A percentile compares a stretch with the other conserved stretches of the same genome.
Conservation (phyloP, 2,329 filamentous ascomycete genomes). For the Venturiaceae sp. region DNA sequence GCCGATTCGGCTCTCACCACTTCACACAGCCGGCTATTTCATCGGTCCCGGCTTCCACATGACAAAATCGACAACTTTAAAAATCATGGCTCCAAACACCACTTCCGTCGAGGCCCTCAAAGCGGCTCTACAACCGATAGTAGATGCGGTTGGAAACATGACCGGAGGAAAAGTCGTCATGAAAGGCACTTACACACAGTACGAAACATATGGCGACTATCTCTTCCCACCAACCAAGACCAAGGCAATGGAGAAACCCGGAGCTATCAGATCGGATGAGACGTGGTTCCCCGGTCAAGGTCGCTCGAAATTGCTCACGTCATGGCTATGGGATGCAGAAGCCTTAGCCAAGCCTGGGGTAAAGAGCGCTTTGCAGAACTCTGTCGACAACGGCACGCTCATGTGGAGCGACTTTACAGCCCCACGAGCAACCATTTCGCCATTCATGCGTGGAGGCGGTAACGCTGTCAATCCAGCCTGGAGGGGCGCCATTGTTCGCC, state of each 20-base stretch:
- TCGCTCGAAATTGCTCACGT: background rate
- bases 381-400: background rate
- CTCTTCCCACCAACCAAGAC: background rate
- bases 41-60: no score
- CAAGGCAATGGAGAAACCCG: background rate
- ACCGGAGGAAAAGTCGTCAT: background rate
- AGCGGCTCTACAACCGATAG: background rate
- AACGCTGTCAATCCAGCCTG: conserved; percentile 13
- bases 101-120: background rate
- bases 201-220: background rate
- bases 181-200: background rate
- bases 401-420: background rate
- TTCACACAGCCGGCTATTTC: background rate
- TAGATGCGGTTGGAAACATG: background rate
- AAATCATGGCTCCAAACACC: no score
- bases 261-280: no score
- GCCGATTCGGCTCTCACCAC: background rate
- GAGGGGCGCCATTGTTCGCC: conserved; percentile 10
- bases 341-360: background rate
- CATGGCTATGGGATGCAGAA: conserved; percentile 2
- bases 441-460: conserved; percentile 4
- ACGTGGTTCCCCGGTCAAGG: background rate
- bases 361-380: background rate
- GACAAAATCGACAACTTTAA: no score
- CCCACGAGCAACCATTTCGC: background rate